Evolutionary conservation across 2,329 filamentous ascomycete species (phyloP).

Genomic region (Colletotrichum tamarilloi): DNA sequence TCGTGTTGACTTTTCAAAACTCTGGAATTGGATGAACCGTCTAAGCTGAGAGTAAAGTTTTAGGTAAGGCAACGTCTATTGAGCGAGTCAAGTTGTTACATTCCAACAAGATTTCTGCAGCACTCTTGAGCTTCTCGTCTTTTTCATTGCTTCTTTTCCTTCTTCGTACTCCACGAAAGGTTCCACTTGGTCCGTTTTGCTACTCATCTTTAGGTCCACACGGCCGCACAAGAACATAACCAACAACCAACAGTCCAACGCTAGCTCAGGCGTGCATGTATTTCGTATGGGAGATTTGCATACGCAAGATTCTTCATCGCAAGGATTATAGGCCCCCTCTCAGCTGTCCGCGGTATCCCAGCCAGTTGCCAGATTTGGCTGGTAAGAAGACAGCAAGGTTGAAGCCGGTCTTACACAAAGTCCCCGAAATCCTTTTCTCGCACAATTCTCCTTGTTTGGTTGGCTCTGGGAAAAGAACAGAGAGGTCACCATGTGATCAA

Average conservation of each 20-base stretch:
- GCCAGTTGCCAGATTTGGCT: constrained; percentile 3
- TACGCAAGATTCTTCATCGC: constrained; percentile 1
- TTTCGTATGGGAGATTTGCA: constrained; percentile 20
- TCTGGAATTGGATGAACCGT: not conserved
- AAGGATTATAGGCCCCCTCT: not conserved
- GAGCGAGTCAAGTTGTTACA: constrained; percentile 11
- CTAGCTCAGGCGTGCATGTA: not conserved
- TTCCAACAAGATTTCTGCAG: constrained; percentile 3
- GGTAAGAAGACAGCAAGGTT: not conserved
- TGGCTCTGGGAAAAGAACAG: not conserved
- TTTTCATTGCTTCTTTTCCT: not conserved
- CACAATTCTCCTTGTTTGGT: not conserved
- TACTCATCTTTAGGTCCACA: constrained; percentile 21
- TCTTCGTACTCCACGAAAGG: constrained; percentile 12
- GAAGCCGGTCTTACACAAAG: not conserved
- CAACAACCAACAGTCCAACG: not conserved
- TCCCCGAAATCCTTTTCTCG: not conserved
- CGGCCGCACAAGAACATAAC: not conserved
- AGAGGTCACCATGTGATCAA: not conserved
- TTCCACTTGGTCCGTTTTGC: constrained; percentile 21
- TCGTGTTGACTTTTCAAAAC: not conserved
- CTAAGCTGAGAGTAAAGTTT: not conserved
- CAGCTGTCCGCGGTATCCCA: not conserved
- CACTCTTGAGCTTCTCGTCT: not conserved
- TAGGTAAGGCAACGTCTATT: not conserved